phyloP scores from a whole-genome alignment of 139 green algal species.

The Chlorella vulgaris region DNA sequence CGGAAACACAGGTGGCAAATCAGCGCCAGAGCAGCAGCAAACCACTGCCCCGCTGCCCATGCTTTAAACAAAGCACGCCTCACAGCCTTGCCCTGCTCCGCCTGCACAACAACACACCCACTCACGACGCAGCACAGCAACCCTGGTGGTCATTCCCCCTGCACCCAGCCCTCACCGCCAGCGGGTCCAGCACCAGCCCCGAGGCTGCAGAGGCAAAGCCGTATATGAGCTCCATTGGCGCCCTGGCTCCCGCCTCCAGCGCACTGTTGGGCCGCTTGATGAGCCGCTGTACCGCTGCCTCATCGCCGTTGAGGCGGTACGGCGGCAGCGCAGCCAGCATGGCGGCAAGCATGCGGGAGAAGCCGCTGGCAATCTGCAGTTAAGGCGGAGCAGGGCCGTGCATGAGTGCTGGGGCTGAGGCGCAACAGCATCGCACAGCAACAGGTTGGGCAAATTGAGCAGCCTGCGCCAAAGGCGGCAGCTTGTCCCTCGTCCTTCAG shows the following conservation, averaged over 20 bases:
- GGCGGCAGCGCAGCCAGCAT: conserved; percentile 69
- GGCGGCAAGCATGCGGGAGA: conserved; percentile 65
- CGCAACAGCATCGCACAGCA: too few species aligned
- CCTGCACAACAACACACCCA: not conserved
- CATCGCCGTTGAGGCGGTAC: conserved; percentile 64
- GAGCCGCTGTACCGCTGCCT: conserved; percentile 58
- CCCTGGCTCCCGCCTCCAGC: conserved; percentile 65
- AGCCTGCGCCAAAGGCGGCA: too few species aligned
- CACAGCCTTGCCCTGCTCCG: not conserved
- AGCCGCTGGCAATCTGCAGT: conserved; percentile 61
- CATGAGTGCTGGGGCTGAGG: too few species aligned
- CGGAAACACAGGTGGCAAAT: too few species aligned
- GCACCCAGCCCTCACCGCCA: conserved; percentile 36
- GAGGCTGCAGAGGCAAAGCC: conserved; percentile 52
- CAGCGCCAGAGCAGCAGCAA: too few species aligned
- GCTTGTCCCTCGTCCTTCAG: too few species aligned
- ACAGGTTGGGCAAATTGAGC: too few species aligned
- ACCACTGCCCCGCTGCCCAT: too few species aligned
- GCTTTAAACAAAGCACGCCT: too few species aligned
- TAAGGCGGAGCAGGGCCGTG: not conserved
- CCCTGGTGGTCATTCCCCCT: not conserved
- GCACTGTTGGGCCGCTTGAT: conserved; percentile 65
- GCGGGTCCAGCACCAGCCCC: conserved; percentile 72
- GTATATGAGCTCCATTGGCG: conserved; percentile 55
- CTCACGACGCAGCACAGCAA: not conserved